Evolutionary conservation across 2,329 filamentous ascomycete genomes (phyloP), one percentile per base, ranked within the genome.

Genomic region (Calonectria pauciramosa): DNA sequence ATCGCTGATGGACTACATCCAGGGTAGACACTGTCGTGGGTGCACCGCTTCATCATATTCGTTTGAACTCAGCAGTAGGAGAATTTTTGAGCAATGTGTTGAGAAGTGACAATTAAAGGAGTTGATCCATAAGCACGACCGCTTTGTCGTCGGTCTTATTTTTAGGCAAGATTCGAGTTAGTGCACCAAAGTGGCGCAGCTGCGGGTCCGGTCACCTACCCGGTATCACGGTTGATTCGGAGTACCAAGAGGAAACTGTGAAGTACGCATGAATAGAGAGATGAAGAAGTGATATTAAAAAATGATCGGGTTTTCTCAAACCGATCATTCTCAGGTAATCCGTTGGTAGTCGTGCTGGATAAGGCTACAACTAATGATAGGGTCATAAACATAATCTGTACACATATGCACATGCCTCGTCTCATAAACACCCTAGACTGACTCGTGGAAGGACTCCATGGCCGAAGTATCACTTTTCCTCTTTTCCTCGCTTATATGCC

Each of bases 381-480:
- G 68, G 52, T 41, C 59, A 75, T 14, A 59, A 34, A 16, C 44
- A 54, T 44, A 72, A 78, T 75, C 74, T 75, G 54, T 56, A 70
- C 60, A 56, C 72, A 75, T 77, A 70, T 72, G 70, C 71, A 51
- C 59, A 68, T 71, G 67, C 54, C 59, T 52, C 47, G 34, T 51
- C 18, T 30, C 16, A 30, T 30, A 11, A 38, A 32, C 7, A 26
- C 28, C 36, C 69, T 78, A 81, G 38, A 74, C 80, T 36, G 75
- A 71, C 34, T 81, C 74, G 34, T 73, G 71, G 23, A 76, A 73
- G 1, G 72, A 74, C 8, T 80, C 80, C 54, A 72, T 74, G 2
- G 73, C 71, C 4, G 80, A 80, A 26, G 56, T 70, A 20, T 80
- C 77, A 26, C 78, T 80, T 36, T 75, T 73, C n/a, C 74, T 73